A percentile compares a stretch with the other conserved stretches of the same genome.
Conservation (phyloP, 768 basidiomycete species). For the Lactarius psammicola region DNA sequence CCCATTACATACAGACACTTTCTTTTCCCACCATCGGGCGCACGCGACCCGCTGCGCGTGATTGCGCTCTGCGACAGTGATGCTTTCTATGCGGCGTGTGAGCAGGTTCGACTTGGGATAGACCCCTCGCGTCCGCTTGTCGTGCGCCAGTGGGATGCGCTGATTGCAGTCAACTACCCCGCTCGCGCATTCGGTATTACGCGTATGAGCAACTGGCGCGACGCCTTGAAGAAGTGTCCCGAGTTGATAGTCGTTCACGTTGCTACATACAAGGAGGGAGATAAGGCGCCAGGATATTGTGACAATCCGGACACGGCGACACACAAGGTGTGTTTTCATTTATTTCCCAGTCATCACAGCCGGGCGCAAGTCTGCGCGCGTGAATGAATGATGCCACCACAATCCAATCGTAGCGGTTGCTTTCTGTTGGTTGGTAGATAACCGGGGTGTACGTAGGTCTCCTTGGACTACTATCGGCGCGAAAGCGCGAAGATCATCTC, state of each 20-base stretch:
- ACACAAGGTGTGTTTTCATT: constrained; percentile 77
- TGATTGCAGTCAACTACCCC: constrained; percentile 96
- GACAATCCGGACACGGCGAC: constrained; percentile 84
- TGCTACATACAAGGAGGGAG: constrained; percentile 90
- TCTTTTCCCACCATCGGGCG: constrained; percentile 62
- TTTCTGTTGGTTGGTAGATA: not conserved
- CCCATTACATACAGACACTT: constrained; percentile 79
- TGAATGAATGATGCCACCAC: not conserved
- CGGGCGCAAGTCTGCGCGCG: not conserved
- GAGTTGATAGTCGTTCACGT: constrained; percentile 85
- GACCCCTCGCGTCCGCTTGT: constrained; percentile 65
- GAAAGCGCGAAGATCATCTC: constrained; percentile 87
- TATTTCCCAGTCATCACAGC: not conserved
- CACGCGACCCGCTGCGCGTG: constrained; percentile 74
- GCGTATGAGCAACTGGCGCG: constrained; percentile 79
- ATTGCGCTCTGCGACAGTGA: constrained; percentile 92
- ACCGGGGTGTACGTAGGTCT: constrained; percentile 53
- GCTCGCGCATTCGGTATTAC: constrained; percentile 92
- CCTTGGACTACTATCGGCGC: constrained; percentile 86
- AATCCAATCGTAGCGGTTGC: not conserved
- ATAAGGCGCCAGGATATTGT: constrained; percentile 86
- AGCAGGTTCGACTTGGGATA: constrained; percentile 75
- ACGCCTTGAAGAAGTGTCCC: constrained; percentile 85
- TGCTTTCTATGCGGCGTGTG: constrained; percentile 82
- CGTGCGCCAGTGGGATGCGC: constrained; percentile 81